A percentile compares a stretch with the other conserved stretches of the same genome.
These are phyloP conservation scores for Crithidia bombi DNA, from an alignment of 208 protist species.

Conservation along the genomic window DNA sequence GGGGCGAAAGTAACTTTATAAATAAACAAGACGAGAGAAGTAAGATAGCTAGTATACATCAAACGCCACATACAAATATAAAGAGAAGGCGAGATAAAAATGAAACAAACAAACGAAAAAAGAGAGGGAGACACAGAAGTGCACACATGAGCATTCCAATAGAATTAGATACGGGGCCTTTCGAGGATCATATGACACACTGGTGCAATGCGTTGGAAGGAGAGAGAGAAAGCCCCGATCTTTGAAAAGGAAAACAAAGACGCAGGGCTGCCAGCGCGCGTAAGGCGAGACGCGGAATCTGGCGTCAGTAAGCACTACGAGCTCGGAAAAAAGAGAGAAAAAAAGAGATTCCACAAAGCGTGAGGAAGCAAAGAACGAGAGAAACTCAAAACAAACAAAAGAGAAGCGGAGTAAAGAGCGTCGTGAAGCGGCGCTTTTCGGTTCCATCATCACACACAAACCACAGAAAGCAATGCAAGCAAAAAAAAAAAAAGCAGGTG, in stretches of 20 bases:
- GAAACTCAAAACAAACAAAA: background rate
- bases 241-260: constrained; percentile 10
- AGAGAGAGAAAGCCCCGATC: constrained; percentile 8
- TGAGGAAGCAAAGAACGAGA: background rate
- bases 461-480: too few species aligned
- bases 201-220: too few species aligned
- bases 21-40: constrained; percentile 14
- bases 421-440: too few species aligned
- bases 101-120: constrained; percentile 10
- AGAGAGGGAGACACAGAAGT: background rate
- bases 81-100: constrained; percentile 1
- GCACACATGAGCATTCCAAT: background rate
- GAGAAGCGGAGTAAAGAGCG: background rate
- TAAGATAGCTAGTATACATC: constrained; percentile 9
- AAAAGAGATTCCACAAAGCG: background rate
- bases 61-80: background rate
- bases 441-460: too few species aligned
- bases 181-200: too few species aligned
- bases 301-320: background rate
- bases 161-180: too few species aligned
- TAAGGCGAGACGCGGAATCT: constrained; percentile 17
- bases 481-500: constrained; percentile 11
- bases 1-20: background rate
- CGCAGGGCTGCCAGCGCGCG: too few species aligned
- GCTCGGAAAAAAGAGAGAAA: background rate